phyloP scores from a whole-genome alignment of 139 green algal species.

The Pseudopediastrum boryanum region DNA sequence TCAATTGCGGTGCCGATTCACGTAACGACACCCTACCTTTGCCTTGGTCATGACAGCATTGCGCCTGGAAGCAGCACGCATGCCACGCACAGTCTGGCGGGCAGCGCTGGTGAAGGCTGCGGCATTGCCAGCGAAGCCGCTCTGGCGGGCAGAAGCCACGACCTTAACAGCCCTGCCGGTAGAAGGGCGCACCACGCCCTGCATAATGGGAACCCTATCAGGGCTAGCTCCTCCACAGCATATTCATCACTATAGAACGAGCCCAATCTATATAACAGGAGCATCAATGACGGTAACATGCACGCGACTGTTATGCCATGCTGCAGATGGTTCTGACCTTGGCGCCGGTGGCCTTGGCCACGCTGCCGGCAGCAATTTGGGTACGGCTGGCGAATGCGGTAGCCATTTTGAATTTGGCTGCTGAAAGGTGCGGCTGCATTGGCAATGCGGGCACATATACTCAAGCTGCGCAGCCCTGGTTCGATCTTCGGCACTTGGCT shows the following conservation, averaged over 20 bases:
- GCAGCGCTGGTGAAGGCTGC: slow-evolving; percentile 9
- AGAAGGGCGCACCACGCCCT: slow-evolving; percentile 24
- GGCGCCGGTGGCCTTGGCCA: slow-evolving; percentile 15
- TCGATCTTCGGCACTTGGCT: too few species aligned
- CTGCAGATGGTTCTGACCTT: not conserved
- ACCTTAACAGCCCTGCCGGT: slow-evolving; percentile 15
- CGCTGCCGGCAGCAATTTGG: slow-evolving; percentile 15
- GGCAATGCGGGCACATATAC: too few species aligned
- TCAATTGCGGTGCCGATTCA: not conserved
- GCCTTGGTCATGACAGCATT: slow-evolving; percentile 55
- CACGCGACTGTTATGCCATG: too few species aligned
- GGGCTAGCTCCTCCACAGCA: too few species aligned
- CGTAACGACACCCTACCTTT: slow-evolving; percentile 30
- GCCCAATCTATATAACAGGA: too few species aligned
- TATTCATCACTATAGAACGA: too few species aligned
- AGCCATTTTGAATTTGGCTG: slow-evolving; percentile 34
- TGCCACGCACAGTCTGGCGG: slow-evolving; percentile 11
- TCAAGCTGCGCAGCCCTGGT: too few species aligned
- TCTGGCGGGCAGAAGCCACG: slow-evolving; percentile 13
- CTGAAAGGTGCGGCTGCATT: slow-evolving; percentile 21
- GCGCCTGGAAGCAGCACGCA: slow-evolving; percentile 17
- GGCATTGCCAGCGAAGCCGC: slow-evolving; percentile 27
- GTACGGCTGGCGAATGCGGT: slow-evolving; percentile 41
- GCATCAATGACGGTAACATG: too few species aligned
- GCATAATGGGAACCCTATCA: too few species aligned